Evolutionary conservation across 164 flowering plant species (phyloP).

Genomic region (Houttuynia cordata): DNA sequence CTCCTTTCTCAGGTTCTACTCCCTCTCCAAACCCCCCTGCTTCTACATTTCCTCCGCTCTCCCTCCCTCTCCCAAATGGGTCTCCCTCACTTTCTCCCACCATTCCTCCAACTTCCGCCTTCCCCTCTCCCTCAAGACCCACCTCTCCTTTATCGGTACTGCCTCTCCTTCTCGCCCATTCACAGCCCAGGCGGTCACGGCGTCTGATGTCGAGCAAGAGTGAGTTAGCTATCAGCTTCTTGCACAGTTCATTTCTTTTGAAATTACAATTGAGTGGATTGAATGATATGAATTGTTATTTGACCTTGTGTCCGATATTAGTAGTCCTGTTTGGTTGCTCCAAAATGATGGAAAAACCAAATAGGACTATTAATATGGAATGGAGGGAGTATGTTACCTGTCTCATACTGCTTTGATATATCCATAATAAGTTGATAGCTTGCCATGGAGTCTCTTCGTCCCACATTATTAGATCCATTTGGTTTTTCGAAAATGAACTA

Average conservation of each 20-base stretch:
- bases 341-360: no score
- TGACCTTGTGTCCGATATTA: no score
- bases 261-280: background rate
- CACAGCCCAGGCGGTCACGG: slow-evolving; percentile 1
- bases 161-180: background rate
- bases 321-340: no score
- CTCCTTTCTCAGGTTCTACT: slow-evolving; percentile 1
- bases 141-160: background rate
- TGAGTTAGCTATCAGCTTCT: background rate
- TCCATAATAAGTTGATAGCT: background rate
- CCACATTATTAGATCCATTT: no score
- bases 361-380: no score
- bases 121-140: background rate
- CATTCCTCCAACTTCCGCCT: slow-evolving; percentile 1
- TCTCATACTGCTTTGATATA: background rate
- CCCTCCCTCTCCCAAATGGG: slow-evolving; percentile 1
- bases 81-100: slow-evolving; percentile 1
- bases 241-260: background rate
- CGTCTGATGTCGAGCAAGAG: slow-evolving; percentile 4
- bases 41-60: background rate
- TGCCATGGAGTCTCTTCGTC: no score
- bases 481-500: no score
- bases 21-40: slow-evolving; percentile 1
- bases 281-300: no score
- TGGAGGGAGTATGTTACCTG: no score